Conservation (phyloP, 2,329 filamentous ascomycete genomes). For the Claviceps sorghi region DNA sequence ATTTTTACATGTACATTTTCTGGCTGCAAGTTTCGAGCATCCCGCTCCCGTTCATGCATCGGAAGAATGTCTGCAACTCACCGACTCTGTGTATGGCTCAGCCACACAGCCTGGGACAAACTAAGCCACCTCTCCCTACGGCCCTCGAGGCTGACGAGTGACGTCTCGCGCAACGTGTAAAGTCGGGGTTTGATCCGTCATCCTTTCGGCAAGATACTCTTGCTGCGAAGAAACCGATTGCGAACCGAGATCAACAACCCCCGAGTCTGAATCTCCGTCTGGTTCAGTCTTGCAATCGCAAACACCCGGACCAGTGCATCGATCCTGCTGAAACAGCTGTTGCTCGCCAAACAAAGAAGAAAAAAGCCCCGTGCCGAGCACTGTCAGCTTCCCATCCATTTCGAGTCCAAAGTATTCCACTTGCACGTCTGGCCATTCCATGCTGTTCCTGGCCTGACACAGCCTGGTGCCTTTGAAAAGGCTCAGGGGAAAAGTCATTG, state of each 20-base stretch:
- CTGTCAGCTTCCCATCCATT: not conserved
- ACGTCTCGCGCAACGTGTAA: not conserved
- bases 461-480: conserved; percentile 24
- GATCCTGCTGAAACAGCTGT: conserved; percentile 2
- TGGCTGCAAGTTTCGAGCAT: not conserved
- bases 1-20: not conserved
- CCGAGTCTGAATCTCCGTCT: not conserved
- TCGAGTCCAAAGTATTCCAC: not conserved
- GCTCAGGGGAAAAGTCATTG: conserved; percentile 16
- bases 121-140: not conserved
- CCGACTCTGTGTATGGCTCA: not conserved
- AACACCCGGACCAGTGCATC: conserved; percentile 6
- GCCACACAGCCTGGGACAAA: not conserved
- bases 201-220: not conserved
- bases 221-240: not conserved
- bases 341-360: not conserved
- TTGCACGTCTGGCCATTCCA: conserved; percentile 15
- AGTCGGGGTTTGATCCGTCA: not conserved
- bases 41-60: not conserved
- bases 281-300: not conserved
- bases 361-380: conserved; percentile 1
- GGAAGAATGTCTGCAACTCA: not conserved
- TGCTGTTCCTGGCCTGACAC: conserved; percentile 18
- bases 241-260: not conserved
- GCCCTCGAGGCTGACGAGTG: not conserved